These are phyloP conservation scores for Sphaerulina vaccinii DNA, from an alignment of 2,329 filamentous ascomycete genomes.

Conservation along the genomic window DNA sequence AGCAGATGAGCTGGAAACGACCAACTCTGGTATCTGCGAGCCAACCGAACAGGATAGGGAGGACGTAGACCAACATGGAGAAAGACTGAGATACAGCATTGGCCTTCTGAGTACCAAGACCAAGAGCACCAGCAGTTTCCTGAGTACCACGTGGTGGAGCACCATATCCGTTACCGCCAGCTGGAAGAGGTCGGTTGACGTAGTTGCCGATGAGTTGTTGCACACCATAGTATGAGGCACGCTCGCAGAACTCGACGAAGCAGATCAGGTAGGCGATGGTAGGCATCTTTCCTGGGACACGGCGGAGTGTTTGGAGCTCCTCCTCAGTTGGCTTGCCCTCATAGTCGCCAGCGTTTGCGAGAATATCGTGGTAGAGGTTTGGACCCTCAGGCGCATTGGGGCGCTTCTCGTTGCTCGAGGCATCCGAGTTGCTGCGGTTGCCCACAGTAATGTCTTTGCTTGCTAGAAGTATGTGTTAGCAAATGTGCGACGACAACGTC, in stretches of 20 bases:
- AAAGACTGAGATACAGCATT: conserved; percentile 56
- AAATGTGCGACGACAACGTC: not conserved
- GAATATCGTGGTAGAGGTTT: conserved; percentile 18
- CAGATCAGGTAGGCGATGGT: conserved; percentile 37
- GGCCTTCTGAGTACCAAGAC: conserved; percentile 68
- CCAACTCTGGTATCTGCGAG: conserved; percentile 46
- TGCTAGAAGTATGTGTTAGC: not conserved
- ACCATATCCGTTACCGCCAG: conserved; percentile 23
- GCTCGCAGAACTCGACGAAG: conserved; percentile 50
- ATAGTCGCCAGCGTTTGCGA: conserved; percentile 19
- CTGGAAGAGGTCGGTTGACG: conserved; percentile 38
- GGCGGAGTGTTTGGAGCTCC: conserved; percentile 44
- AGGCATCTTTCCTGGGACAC: conserved; percentile 45
- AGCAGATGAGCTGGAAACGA: conserved; percentile 42
- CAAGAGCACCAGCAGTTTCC: conserved; percentile 54
- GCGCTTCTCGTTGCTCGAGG: conserved; percentile 13
- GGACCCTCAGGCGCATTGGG: not conserved
- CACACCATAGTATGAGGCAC: conserved; percentile 46
- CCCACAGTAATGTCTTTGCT: conserved; percentile 3
- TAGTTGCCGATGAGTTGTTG: conserved; percentile 51
- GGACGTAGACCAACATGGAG: conserved; percentile 56
- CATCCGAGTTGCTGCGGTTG: conserved; percentile 1
- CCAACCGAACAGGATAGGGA: conserved; percentile 53
- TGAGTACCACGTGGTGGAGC: conserved; percentile 43
- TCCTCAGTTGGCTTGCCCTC: conserved; percentile 42